Evolutionary conservation across 2,329 filamentous ascomycete genomes (phyloP), one percentile per base, ranked within the genome.

Genomic region (Rhynchosporium graminicola): DNA sequence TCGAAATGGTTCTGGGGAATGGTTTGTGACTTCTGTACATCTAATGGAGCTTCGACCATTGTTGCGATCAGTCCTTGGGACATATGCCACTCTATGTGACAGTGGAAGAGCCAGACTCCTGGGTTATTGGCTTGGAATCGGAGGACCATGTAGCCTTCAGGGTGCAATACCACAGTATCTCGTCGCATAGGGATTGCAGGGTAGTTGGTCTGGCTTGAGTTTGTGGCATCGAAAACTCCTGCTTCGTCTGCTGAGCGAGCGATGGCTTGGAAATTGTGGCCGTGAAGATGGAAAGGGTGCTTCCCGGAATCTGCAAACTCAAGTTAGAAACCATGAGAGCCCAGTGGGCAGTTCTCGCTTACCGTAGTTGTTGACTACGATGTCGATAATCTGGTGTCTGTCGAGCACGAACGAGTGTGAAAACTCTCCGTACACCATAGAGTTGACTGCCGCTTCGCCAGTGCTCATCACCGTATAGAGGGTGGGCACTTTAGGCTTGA

Each of bases 51-150:
- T 61, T 74, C 72, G 12, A 74, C 75, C 66, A 91, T 82, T 0
- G 85, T 86, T 29, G 86, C 82, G 3, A 85, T 78, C 2, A 91
- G 79, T n/a, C 89, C 89, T 3, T 85, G 85, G 0, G 82, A 77
- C 62, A 90, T 79, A 72, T 92, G 89, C 88, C 88, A 94, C 72
- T 91, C 88, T 59, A 93, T 88, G 73, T 94, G 90, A 75, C 90
- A 93, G 76, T 92, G 90, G 77, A 92, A 90, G 3, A 89, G 74
- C 87, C 87, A 90, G 28, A 89, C 78, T 70, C 87, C 87, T 10
- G 88, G 85, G 67, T 90, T 90, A 70, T 90, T 81, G 1, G 87
- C 85, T 62, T 78, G 77, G 76, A 88, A 89, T n/a, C 86, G 80
- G 28, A 94, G 71, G 10, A 92, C 84, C 29, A 89, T 82, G 73